A percentile compares a stretch with the other conserved stretches of the same genome.
Evolutionary conservation across 2,329 filamentous ascomycete genomes (phyloP).

Genomic region (Ophiocordyceps camponoti-leonardi): DNA sequence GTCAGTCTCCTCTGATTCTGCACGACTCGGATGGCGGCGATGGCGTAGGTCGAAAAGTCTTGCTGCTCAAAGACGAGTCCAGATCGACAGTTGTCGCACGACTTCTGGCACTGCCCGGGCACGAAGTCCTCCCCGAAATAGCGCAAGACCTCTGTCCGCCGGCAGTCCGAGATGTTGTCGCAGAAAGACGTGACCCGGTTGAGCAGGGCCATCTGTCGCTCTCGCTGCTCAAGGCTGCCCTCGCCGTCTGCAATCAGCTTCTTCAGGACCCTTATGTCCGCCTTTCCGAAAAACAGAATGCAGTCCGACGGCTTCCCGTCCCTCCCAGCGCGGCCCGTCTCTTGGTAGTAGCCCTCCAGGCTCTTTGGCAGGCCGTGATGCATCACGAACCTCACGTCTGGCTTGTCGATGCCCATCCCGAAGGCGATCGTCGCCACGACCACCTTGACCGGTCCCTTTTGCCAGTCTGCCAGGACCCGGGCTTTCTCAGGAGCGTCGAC

Average conservation of each 20-base stretch:
- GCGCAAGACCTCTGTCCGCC: constrained; percentile 71
- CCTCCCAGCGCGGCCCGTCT: constrained; percentile 85
- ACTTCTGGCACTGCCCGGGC: constrained; percentile 49
- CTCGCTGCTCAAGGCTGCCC: constrained; percentile 61
- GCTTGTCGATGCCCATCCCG: constrained; percentile 99
- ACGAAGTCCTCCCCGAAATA: constrained; percentile 87
- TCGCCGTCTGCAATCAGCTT: constrained; percentile 75
- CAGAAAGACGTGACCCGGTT: constrained; percentile 74
- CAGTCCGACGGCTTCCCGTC: constrained; percentile 80
- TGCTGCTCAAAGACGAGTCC: constrained; percentile 51
- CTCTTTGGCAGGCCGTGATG: constrained; percentile 89
- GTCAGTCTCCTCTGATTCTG: constrained; percentile 46
- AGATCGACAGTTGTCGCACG: constrained; percentile 81
- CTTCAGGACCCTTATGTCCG: constrained; percentile 55
- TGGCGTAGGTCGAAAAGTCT: constrained; percentile 64
- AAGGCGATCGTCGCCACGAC: constrained; percentile 98
- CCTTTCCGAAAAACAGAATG: constrained; percentile 75
- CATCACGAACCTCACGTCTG: constrained; percentile 90
- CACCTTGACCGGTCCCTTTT: constrained; percentile 60
- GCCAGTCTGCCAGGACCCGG: constrained; percentile 65
- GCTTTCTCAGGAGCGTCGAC: constrained; percentile 53
- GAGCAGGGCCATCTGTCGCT: constrained; percentile 72
- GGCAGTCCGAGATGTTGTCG: constrained; percentile 76
- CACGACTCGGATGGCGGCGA: constrained; percentile 53
- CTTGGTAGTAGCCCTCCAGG: constrained; percentile 94